Evolutionary conservation across 768 basidiomycete species (phyloP).

Genomic region (Rhodotorula diobovata): DNA sequence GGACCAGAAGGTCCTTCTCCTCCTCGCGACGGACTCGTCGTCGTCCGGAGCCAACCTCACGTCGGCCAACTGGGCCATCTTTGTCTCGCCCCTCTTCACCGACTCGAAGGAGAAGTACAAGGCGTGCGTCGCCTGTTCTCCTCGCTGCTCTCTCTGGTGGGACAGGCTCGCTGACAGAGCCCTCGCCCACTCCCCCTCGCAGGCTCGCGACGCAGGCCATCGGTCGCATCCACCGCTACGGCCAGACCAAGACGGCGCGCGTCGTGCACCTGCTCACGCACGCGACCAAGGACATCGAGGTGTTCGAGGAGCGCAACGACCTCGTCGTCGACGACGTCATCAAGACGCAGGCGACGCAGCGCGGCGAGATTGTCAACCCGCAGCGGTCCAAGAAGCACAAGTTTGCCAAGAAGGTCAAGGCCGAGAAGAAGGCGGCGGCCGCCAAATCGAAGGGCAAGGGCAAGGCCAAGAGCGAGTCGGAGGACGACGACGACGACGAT

Average conservation of each 20-base stretch:
- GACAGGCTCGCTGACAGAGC: conserved; percentile 46
- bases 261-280: conserved; percentile 79
- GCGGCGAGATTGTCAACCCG: conserved; percentile 4
- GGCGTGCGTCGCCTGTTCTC: conserved; percentile 56
- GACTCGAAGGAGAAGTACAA: conserved; percentile 76
- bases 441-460: conserved; percentile 1
- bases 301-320: conserved; percentile 52
- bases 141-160: neutral
- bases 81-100: conserved; percentile 84
- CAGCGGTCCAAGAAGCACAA: neutral
- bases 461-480: neutral
- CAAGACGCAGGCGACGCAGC: neutral
- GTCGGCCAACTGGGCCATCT: conserved; percentile 88
- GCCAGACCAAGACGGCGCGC: conserved; percentile 71
- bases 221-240: conserved; percentile 62
- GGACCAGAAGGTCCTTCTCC: conserved; percentile 62
- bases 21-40: conserved; percentile 92
- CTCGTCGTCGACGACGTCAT: neutral
- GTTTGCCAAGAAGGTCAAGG: conserved; percentile 1
- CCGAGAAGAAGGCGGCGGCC: neutral
- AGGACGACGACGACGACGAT: neutral
- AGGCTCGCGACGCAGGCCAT: conserved; percentile 47
- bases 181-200: neutral
- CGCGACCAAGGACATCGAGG: conserved; percentile 83
- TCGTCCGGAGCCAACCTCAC: conserved; percentile 83